A percentile compares a stretch with the other conserved stretches of the same genome.
Conservation (phyloP, 495 filamentous ascomycete genomes). For the Articulospora tetracladia region DNA sequence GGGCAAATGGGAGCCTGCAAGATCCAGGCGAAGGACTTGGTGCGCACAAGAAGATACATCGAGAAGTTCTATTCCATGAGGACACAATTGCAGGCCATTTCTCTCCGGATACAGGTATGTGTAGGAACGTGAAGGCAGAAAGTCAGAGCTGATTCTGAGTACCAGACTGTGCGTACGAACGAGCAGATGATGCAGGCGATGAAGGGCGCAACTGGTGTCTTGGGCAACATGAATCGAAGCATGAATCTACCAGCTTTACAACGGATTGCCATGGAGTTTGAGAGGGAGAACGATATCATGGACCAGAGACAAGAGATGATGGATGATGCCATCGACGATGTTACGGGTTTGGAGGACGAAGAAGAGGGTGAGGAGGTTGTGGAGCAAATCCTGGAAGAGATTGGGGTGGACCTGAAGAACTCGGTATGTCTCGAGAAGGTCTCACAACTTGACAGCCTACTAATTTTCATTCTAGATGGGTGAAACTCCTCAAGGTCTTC, state of each 20-base stretch:
- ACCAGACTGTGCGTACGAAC: constrained; percentile 88
- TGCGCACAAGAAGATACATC: constrained; percentile 89
- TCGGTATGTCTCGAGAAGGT: constrained; percentile 55
- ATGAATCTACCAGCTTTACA: constrained; percentile 97
- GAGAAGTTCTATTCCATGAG: constrained; percentile 99
- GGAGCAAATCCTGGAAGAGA: constrained; percentile 93
- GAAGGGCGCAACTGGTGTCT: constrained; percentile 90
- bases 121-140: neutral
- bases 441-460: constrained; percentile 5
- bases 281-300: constrained; percentile 98
- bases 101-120: constrained; percentile 84
- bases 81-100: constrained; percentile 93
- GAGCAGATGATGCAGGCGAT: constrained; percentile 99
- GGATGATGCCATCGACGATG: constrained; percentile 99
- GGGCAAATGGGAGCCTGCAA: constrained; percentile 94
- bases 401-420: constrained; percentile 87
- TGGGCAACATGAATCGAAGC: constrained; percentile 92
- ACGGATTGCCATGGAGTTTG: constrained; percentile 98
- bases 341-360: constrained; percentile 86
- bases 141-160: neutral
- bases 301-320: constrained; percentile 99
- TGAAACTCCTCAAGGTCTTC: constrained; percentile 72
- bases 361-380: constrained; percentile 95
- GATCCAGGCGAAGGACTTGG: constrained; percentile 96
- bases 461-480: constrained; percentile 53